Evolutionary conservation across 345 rosid genomes (phyloP).

Genomic region (Ailanthus altissimus): DNA sequence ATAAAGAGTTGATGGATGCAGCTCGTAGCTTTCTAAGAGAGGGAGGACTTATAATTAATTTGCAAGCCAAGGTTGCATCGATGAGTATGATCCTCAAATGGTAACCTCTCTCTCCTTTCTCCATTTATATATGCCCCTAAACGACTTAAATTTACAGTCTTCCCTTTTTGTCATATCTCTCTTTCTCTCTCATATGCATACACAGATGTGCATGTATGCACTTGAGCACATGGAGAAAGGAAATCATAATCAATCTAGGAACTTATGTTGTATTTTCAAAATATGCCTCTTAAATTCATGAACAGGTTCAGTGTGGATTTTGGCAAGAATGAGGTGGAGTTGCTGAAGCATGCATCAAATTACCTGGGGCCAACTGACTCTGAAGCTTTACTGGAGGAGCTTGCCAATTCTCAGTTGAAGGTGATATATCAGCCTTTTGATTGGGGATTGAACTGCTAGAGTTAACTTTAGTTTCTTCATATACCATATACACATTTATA

Average conservation of each 20-base stretch:
- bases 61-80: slow-evolving; percentile 50
- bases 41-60: slow-evolving; percentile 73
- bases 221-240: background rate
- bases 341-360: slow-evolving; percentile 73
- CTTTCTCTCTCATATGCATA: background rate
- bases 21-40: slow-evolving; percentile 62
- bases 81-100: slow-evolving; percentile 70
- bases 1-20: slow-evolving; percentile 76
- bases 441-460: slow-evolving; percentile 73
- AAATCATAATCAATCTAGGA: too few relatives aligned
- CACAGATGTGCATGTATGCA: background rate
- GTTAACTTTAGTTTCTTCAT: slow-evolving; percentile 15
- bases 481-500: slow-evolving; percentile 14
- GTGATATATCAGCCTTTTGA: slow-evolving; percentile 72
- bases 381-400: slow-evolving; percentile 62
- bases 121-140: background rate
- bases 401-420: slow-evolving; percentile 62
- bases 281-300: background rate
- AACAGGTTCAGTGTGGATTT: slow-evolving; percentile 74
- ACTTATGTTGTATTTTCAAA: slow-evolving; percentile 2
- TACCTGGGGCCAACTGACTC: slow-evolving; percentile 65
- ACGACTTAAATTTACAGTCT: background rate
- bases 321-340: slow-evolving; percentile 70
- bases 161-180: background rate
- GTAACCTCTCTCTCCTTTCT: slow-evolving; percentile 36